A percentile compares a stretch with the other conserved stretches of the same genome.
Evolutionary conservation across 2,329 filamentous ascomycete genomes (phyloP).

Genomic region (Aspergillus ruber): DNA sequence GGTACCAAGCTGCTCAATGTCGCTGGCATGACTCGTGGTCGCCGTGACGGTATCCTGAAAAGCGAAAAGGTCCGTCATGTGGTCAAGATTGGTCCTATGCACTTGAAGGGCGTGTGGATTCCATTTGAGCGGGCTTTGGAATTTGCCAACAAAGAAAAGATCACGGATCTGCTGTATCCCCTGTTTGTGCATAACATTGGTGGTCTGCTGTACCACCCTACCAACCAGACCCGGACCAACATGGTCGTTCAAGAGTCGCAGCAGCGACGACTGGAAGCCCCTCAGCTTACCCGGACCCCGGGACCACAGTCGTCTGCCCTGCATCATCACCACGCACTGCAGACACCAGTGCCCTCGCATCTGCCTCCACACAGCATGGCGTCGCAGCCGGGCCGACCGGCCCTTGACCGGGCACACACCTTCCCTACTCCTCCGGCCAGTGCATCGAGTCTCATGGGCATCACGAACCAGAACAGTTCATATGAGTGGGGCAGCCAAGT

Average conservation of each 20-base stretch:
- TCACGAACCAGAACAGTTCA: conserved; percentile 64
- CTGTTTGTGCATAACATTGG: conserved; percentile 97
- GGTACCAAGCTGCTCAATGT: conserved; percentile 96
- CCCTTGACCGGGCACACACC: conserved; percentile 77
- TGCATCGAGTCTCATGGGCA: conserved; percentile 75
- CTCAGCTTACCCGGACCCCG: conserved; percentile 48
- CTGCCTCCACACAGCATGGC: conserved; percentile 59
- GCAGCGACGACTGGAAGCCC: conserved; percentile 62
- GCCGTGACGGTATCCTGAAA: conserved; percentile 92
- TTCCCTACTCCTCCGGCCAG: conserved; percentile 92
- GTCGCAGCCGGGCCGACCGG: conserved; percentile 59
- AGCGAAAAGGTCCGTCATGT: conserved; percentile 96
- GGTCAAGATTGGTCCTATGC: conserved; percentile 98
- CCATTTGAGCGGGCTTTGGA: conserved; percentile 96
- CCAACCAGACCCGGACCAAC: conserved; percentile 71
- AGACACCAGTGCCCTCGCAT: conserved; percentile 52
- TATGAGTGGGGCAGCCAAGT: conserved; percentile 70
- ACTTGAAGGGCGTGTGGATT: conserved; percentile 97
- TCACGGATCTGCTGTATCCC: conserved; percentile 89
- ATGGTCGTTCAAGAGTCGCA: conserved; percentile 80
- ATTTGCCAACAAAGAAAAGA: conserved; percentile 99
- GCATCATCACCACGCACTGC: conserved; percentile 59
- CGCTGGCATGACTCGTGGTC: conserved; percentile 93
- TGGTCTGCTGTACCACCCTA: conserved; percentile 82
- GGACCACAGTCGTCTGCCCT: conserved; percentile 59